These are phyloP conservation scores for Arthrinium puccinioides DNA, from an alignment of 2,329 filamentous ascomycete species.

Conservation along the genomic window DNA sequence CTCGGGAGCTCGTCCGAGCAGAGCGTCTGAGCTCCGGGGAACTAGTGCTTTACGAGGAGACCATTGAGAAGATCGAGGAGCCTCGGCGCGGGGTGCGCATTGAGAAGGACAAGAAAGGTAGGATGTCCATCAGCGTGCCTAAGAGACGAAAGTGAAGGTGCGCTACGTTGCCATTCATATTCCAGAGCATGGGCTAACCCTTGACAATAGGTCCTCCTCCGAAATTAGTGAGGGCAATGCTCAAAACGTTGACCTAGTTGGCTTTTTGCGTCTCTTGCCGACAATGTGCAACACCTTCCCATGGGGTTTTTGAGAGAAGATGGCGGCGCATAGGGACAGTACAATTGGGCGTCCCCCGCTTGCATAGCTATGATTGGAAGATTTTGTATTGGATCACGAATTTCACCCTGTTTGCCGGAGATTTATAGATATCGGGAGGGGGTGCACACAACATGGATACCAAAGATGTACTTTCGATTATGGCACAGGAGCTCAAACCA, in stretches of 20 bases:
- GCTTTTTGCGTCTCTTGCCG: background rate
- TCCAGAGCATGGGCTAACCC: background rate
- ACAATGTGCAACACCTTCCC: background rate
- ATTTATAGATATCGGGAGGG: no score
- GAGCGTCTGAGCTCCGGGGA: conserved; percentile 54
- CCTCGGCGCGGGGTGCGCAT: conserved; percentile 56
- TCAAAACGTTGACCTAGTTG: conserved; percentile 61
- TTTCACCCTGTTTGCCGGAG: no score
- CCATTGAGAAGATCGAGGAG: conserved; percentile 48
- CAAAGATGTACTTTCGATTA: no score
- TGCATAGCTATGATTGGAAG: no score
- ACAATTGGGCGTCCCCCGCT: no score
- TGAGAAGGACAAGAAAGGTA: conserved; percentile 93
- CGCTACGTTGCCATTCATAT: conserved; percentile 18
- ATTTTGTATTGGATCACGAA: no score
- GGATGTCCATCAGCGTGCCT: conserved; percentile 78
- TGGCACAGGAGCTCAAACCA: no score
- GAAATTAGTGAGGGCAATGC: conserved; percentile 59
- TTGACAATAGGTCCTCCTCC: conserved; percentile 51
- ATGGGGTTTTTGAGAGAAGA: no score
- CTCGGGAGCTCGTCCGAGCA: conserved; percentile 47
- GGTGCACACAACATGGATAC: no score
- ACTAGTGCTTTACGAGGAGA: conserved; percentile 56
- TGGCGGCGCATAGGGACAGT: no score
- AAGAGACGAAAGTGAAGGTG: conserved; percentile 54